Percentiles rank a stretch among this genome's conserved stretches.
phyloP scores from a whole-genome alignment of 1,284 basidiomycete species.

The Fomitopsis betulina region DNA sequence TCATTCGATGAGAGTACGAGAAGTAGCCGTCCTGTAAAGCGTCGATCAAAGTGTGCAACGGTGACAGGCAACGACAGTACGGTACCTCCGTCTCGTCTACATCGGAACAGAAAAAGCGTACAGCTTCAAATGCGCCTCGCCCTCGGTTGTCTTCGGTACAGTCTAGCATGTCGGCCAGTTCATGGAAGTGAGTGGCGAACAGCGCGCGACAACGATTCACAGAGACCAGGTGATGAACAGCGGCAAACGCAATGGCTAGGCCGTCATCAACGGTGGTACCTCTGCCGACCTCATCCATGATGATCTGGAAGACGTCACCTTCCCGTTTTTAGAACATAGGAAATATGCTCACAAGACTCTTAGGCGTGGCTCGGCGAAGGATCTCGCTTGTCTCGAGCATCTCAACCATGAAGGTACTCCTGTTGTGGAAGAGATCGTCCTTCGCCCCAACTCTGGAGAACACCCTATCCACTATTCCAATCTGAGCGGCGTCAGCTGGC shows the following conservation, averaged over 20 bases:
- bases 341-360: slow-evolving; percentile 61
- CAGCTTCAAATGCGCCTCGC: slow-evolving; percentile 45
- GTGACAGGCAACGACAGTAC: slow-evolving; percentile 19
- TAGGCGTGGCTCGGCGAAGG: slow-evolving; percentile 74
- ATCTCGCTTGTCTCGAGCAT: slow-evolving; percentile 87
- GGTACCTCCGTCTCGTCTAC: slow-evolving; percentile 69
- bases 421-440: slow-evolving; percentile 90
- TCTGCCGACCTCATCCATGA: slow-evolving; percentile 97
- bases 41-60: neutral
- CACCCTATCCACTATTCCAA: slow-evolving; percentile 89
- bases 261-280: slow-evolving; percentile 94
- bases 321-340: neutral
- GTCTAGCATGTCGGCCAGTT: slow-evolving; percentile 82
- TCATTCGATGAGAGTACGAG: slow-evolving; percentile 79
- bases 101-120: slow-evolving; percentile 88
- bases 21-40: slow-evolving; percentile 63
- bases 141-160: slow-evolving; percentile 40
- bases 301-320: slow-evolving; percentile 55
- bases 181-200: slow-evolving; percentile 98
- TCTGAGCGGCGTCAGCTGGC: slow-evolving; percentile 73
- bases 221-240: slow-evolving; percentile 76
- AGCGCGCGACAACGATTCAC: slow-evolving; percentile 79
- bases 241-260: slow-evolving; percentile 89
- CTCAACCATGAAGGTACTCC: slow-evolving; percentile 93
- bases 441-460: slow-evolving; percentile 96